Conservation (phyloP, 2,329 filamentous ascomycete genomes). For the Pseudocercospora eumusae region DNA sequence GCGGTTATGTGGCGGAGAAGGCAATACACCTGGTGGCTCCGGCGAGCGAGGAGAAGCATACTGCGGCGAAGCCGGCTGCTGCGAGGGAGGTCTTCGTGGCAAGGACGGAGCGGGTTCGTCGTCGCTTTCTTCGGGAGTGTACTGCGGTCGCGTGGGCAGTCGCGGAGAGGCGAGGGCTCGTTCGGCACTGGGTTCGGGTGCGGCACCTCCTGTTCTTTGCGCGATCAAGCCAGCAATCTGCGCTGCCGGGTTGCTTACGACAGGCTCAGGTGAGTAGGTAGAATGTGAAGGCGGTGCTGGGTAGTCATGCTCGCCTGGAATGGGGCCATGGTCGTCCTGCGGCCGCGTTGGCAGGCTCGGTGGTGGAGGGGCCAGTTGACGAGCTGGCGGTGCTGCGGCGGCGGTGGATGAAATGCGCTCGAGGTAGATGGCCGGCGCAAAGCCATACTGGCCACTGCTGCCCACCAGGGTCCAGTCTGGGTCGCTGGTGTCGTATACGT, state of each 20-base stretch:
- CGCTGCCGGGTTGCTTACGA: conserved; percentile 56
- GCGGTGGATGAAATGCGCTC: conserved; percentile 62
- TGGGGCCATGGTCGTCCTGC: conserved; percentile 39
- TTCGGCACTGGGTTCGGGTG: conserved; percentile 30
- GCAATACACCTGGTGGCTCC: conserved; percentile 45
- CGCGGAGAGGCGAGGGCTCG: conserved; percentile 52
- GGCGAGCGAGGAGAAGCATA: conserved; percentile 44
- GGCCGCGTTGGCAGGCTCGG: conserved; percentile 43
- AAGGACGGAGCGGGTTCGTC: conserved; percentile 64
- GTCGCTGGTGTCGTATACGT: conserved; percentile 87
- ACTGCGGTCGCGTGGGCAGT: conserved; percentile 56
- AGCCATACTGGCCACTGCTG: conserved; percentile 81
- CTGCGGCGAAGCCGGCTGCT: conserved; percentile 42
- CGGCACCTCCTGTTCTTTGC: conserved; percentile 47
- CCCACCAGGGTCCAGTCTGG: conserved; percentile 96
- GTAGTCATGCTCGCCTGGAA: conserved; percentile 45
- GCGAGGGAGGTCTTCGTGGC: conserved; percentile 62
- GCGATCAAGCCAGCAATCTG: conserved; percentile 58
- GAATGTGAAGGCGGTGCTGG: conserved; percentile 49
- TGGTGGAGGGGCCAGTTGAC: conserved; percentile 42
- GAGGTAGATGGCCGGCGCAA: conserved; percentile 95
- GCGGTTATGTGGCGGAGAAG: conserved; percentile 60
- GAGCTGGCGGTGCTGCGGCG: conserved; percentile 42
- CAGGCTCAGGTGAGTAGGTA: conserved; percentile 45
- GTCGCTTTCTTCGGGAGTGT: conserved; percentile 68